phyloP scores from a whole-genome alignment of 2,329 filamentous ascomycete species.

The Fusarium sarcochroum region DNA sequence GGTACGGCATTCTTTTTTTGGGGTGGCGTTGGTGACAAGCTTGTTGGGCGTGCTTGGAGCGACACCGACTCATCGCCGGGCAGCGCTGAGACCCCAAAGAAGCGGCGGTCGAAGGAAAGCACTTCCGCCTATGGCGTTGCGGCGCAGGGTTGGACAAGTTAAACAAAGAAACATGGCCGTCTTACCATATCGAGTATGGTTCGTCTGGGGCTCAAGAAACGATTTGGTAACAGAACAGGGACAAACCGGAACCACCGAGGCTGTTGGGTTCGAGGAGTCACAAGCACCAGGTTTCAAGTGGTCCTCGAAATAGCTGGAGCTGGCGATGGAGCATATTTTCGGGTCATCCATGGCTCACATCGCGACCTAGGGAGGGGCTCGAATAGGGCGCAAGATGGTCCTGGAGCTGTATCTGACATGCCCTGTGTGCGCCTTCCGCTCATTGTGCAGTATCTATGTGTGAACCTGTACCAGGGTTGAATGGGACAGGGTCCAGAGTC shows the following conservation, averaged over 20 bases:
- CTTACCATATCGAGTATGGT: constrained; percentile 41
- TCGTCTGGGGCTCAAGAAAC: constrained; percentile 40
- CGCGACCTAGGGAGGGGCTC: constrained; percentile 5
- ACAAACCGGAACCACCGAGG: constrained; percentile 46
- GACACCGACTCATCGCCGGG: constrained; percentile 31
- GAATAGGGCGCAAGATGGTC: constrained; percentile 38
- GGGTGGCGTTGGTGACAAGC: constrained; percentile 36
- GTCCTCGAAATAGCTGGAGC: constrained; percentile 38
- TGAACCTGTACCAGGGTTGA: constrained; percentile 24
- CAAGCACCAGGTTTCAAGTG: constrained; percentile 23
- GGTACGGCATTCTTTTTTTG: constrained; percentile 42
- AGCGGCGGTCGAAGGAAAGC: constrained; percentile 27
- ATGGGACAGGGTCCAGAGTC: constrained; percentile 16
- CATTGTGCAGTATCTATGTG: constrained; percentile 12
- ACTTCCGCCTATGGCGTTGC: constrained; percentile 24
- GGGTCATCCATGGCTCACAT: constrained; percentile 25
- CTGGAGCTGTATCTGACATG: constrained; percentile 25
- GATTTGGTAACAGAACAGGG: constrained; percentile 49
- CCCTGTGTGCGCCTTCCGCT: constrained; percentile 35
- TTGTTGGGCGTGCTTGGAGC: constrained; percentile 33
- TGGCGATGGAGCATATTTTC: constrained; percentile 20
- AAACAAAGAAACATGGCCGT: constrained; percentile 38
- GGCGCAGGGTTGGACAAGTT: constrained; percentile 37
- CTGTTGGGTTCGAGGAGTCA: constrained; percentile 29
- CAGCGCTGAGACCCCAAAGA: constrained; percentile 28